phyloP scores from a whole-genome alignment of 441 rosid genomes.

The Theobroma grandiflorum region DNA sequence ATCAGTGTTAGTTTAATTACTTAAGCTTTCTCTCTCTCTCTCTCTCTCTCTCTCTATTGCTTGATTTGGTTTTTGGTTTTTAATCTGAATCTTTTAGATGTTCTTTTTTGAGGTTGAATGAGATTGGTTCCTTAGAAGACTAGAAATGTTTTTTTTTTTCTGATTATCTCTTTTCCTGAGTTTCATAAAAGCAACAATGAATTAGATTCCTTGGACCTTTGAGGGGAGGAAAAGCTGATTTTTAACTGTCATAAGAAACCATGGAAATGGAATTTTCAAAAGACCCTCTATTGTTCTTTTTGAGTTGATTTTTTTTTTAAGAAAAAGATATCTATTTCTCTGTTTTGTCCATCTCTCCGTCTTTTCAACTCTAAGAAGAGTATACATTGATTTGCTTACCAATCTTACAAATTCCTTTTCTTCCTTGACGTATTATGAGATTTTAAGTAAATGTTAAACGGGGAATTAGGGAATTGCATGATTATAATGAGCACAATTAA shows the following conservation, averaged over 20 bases:
- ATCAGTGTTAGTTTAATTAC: conserved; percentile 64
- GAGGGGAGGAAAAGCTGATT: background rate
- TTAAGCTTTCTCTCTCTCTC: background rate
- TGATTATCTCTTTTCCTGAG: too few species aligned
- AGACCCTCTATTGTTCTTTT: background rate
- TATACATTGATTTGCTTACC: too few species aligned
- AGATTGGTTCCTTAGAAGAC: background rate
- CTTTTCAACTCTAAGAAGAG: background rate
- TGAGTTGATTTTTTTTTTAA: too few species aligned
- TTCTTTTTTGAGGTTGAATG: background rate
- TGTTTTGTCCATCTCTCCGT: background rate
- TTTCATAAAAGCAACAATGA: background rate
- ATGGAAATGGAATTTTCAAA: background rate
- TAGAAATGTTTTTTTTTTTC: background rate
- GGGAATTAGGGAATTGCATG: background rate
- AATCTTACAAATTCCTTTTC: background rate
- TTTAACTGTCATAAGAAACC: background rate
- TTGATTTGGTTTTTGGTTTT: conserved; percentile 7
- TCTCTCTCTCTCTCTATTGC: background rate
- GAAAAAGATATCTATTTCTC: too few species aligned
- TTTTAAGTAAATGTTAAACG: background rate
- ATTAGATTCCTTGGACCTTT: background rate
- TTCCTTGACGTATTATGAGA: background rate
- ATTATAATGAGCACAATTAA: too few species aligned
- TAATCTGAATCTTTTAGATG: background rate